phyloP scores from a whole-genome alignment of 331 rosid species.

The Acacia pycnantha region DNA sequence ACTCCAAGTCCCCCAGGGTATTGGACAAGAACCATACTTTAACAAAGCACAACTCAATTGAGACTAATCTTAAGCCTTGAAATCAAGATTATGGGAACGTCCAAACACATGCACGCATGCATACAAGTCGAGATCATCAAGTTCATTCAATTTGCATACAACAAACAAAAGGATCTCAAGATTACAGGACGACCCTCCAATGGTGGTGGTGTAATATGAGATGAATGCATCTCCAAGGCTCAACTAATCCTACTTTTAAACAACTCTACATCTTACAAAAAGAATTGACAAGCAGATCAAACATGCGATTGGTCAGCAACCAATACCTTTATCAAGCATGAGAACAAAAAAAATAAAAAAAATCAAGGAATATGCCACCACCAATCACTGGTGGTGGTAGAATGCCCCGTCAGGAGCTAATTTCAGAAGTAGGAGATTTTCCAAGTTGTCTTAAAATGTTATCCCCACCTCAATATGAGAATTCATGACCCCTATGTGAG shows the following conservation, averaged over 20 bases:
- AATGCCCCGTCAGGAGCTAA: slow-evolving; percentile 32
- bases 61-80: not conserved
- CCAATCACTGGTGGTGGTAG: slow-evolving; percentile 27
- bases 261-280: slow-evolving; percentile 54
- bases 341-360: not conserved
- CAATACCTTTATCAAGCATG: slow-evolving; percentile 35
- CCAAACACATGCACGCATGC: not conserved
- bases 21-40: no score
- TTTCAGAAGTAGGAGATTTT: slow-evolving; percentile 25
- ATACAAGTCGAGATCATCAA: not conserved
- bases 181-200: slow-evolving; percentile 36
- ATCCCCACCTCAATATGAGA: slow-evolving; percentile 69
- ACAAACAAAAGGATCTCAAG: slow-evolving; percentile 31
- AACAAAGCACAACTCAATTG: no score
- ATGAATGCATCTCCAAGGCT: slow-evolving; percentile 47
- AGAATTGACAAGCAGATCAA: slow-evolving; percentile 26
- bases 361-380: slow-evolving; percentile 31
- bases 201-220: slow-evolving; percentile 23
- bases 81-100: not conserved
- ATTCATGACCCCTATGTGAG: slow-evolving; percentile 93
- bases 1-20: no score
- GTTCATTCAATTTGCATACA: slow-evolving; percentile 33
- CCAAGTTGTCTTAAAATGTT: slow-evolving; percentile 23
- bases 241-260: slow-evolving; percentile 58
- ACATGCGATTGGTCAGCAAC: slow-evolving; percentile 29